Evolutionary conservation across 768 basidiomycete genomes (phyloP), one percentile per base, ranked within the genome.

Genomic region (Tulasnella sp.): DNA sequence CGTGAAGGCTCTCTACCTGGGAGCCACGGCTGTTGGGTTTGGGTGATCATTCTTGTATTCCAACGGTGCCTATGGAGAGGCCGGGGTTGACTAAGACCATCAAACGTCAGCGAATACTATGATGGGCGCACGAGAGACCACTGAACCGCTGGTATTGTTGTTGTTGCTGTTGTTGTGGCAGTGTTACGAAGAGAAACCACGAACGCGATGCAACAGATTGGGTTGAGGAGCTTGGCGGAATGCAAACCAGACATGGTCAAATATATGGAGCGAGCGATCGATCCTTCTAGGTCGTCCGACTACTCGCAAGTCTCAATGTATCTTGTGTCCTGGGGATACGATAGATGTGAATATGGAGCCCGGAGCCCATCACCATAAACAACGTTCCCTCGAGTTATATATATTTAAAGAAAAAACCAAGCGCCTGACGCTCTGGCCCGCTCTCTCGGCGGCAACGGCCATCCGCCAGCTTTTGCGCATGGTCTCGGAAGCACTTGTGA

Each of bases 1-100:
- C 17, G 60, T 77, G 19, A 75, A 73, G 61, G 71, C 72, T 7
- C 56, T 74, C 0, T 70, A 68, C 38, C 62, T 74, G 1, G 92
- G 92, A 9, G 92, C 92, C 2, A 83, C 72, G 62, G 88, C 85
- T 7, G 88, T 92, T 17, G 92, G 92, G 3, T 72, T 96, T 30
- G 92, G 92, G 1, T 76, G 92, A 12, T 77, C 86, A 12, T 88
- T 92, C 75, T 75, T 96, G 10, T 94, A 87, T 66, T 90, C 70
- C 7, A 72, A 76, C 46, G 63, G 66, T 10, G 62, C 68, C 0
- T 75, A 73, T 66, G 73, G 73, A 4, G 70, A 71, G 46, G 65
- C 60, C 5, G 72, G 59, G 62, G 67, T 63, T 34, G 44, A 30
- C 50, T n/a, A 29, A 59, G 43, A 68, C 63, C 42, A 63, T 60